Base-by-base conservation (phyloP, 2,329 filamentous ascomycete genomes). In the Waltergamsia citrina region DNA sequence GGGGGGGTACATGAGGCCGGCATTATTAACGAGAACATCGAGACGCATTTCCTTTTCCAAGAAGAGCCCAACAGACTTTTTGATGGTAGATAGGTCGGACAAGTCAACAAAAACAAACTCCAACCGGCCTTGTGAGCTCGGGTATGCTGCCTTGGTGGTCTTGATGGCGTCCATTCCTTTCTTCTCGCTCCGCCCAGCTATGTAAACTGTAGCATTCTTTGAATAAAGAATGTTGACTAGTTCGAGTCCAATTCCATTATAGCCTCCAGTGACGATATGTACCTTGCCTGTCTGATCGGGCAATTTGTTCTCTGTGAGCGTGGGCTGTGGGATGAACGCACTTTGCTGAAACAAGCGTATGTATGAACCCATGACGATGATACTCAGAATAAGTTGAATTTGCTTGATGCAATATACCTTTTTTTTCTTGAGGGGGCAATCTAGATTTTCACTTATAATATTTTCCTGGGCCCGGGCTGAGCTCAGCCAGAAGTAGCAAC, bases 171-270 rank as follows among this genome's bases (percentile, higher is more conserved):
- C 36, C 5, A 51, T 45, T 17, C 54, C 63, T 39, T 64, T 64
- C 5, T 51, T 43, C 14, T 51, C 40, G 3, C 53, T 59, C 24
- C 69, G 63, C 3, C 59, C 60, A 5, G 65, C 65, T 24, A 71
- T 45, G 44, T 71, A 73, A 18, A 74, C 61, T 6, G 54, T 69
- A 24, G 52, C 67, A 34, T 67, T 63, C 14, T 56, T 57, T 4
- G 50, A 45, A 47, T 73, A 74, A 12, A 75, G 56, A 6, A 73
- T 62, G 24, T 58, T 58, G 31, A 50, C 53, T 12, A 72, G 53
- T 39, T 70, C 64, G 27, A 59, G 56, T 10, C 68, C 69, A 7
- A 69, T 52, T 65, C 45, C 45, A 6, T 37, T 35, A 34, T 45
- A 47, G 33, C 41, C 40, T 33, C 45, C 45, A 9, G 45, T 74